These are phyloP conservation scores for Rhizoclosmatium hyalinum DNA, from an alignment of 371 early-diverging fungal genomes.

Conservation along the genomic window DNA sequence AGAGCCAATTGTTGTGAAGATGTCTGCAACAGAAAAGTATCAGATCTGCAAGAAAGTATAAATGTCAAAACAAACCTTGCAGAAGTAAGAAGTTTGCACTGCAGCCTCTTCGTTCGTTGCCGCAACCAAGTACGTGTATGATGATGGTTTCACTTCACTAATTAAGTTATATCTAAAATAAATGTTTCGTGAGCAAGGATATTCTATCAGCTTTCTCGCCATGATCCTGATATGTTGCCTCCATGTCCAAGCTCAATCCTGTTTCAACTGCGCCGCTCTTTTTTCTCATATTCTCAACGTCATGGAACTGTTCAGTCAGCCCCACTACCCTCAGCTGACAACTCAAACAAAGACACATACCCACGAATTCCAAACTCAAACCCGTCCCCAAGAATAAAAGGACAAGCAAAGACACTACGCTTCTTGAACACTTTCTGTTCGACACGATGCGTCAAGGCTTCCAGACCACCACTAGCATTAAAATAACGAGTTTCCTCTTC, in stretches of 20 bases:
- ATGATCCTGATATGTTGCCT: too few relatives aligned
- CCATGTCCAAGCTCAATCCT: too few relatives aligned
- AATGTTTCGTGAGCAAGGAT: too few relatives aligned
- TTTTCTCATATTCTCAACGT: too few relatives aligned
- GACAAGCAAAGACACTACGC: slow-evolving; percentile 58
- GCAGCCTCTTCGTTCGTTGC: slow-evolving; percentile 63
- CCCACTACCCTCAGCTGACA: not conserved
- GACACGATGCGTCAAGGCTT: slow-evolving; percentile 55
- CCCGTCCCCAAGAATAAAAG: slow-evolving; percentile 57
- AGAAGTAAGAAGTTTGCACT: slow-evolving; percentile 62
- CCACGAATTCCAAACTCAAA: slow-evolving; percentile 70
- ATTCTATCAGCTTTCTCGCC: too few relatives aligned
- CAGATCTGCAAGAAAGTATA: not conserved
- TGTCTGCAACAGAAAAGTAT: slow-evolving; percentile 53
- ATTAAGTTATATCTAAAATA: slow-evolving; percentile 57
- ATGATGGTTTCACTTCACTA: slow-evolving; percentile 54
- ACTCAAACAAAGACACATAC: slow-evolving; percentile 23
- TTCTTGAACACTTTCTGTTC: slow-evolving; percentile 67
- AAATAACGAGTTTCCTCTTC: slow-evolving; percentile 27
- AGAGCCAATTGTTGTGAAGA: slow-evolving; percentile 56
- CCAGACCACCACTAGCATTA: slow-evolving; percentile 38
- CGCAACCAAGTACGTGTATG: slow-evolving; percentile 55
- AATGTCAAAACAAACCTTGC: slow-evolving; percentile 43
- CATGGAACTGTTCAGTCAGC: too few relatives aligned
- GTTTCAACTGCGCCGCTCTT: too few relatives aligned